Evolutionary conservation across 345 rosid species (phyloP), one percentile per base, ranked within the genome.

Genomic region (Leavenworthia alabamica): DNA sequence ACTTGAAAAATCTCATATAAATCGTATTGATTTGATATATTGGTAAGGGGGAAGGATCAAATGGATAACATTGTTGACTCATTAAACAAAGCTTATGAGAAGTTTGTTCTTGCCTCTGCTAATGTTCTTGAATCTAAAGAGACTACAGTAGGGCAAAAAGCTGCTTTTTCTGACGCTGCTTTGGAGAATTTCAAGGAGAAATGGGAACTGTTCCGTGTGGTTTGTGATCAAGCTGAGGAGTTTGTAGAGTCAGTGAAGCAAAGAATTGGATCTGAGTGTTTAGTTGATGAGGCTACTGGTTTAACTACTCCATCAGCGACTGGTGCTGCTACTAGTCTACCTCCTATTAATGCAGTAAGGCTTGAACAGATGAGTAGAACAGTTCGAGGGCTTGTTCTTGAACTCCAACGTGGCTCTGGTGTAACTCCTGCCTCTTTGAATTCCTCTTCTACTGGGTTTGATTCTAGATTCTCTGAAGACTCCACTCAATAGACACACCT

Each of bases 351-450:
- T 24, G 99, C 97, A 0, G 96, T 93, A 47, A 86, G 90, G 50
- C 78, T 93, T 75, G 99, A 93, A 70, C 97, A 87, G 82, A 93
- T 93, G 99, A 93, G 97, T 75, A 93, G 91, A 80, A 91, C 94
- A n/a, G 97, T 93, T 22, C 66, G 97, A 60, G 81, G 96, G 82
- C 91, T 93, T 26, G 97, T 89, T 7, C 83, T 93, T 6, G 99
- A 93, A 60, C 76, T 93, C 47, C 99, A 93, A 59, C 82, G 86
- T 17, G 96, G 97, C 32, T 74, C 95, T 2, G 97, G 86, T 29
- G 74, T 61, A 3, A 76, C 79, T 42, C 75, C 79, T 31, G 77
- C 78, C 61, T 72, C 81, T 9, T 40, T 50, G n/a, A 85, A 79
- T 36, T 85, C 84, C 44, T 68, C n/a, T n/a, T n/a, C 92, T 1